phyloP scores from a whole-genome alignment of 2,329 filamentous ascomycete species.

The Apiospora hydei region DNA sequence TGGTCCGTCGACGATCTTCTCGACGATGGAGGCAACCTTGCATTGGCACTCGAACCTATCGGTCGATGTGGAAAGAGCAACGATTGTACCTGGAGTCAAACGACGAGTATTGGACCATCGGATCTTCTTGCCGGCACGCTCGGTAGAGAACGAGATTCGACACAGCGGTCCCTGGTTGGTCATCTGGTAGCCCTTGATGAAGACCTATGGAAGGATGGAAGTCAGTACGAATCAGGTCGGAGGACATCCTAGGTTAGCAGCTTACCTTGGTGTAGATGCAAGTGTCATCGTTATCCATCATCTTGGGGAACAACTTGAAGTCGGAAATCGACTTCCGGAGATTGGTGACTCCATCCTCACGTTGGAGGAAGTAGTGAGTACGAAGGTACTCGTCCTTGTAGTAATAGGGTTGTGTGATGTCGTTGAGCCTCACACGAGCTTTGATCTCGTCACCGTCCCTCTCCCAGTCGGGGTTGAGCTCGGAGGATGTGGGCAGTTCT shows the following conservation, averaged over 20 bases:
- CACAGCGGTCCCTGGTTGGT: conserved; percentile 68
- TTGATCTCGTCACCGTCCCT: conserved; percentile 37
- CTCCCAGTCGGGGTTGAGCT: conserved; percentile 53
- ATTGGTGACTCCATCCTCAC: conserved; percentile 76
- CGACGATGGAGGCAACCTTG: conserved; percentile 75
- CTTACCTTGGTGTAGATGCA: conserved; percentile 75
- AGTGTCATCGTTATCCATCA: conserved; percentile 63
- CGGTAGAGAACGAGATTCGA: conserved; percentile 74
- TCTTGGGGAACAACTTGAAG: conserved; percentile 59
- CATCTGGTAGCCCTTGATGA: conserved; percentile 70
- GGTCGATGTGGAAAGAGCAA: conserved; percentile 57
- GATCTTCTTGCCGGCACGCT: conserved; percentile 70
- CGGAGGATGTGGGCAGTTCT: conserved; percentile 61
- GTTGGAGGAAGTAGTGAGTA: conserved; percentile 76
- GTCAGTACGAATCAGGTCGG: neutral
- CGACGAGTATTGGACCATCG: conserved; percentile 65
- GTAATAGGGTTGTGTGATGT: conserved; percentile 62
- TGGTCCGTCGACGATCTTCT: conserved; percentile 69
- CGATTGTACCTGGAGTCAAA: conserved; percentile 59
- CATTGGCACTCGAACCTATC: conserved; percentile 73
- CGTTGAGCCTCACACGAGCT: conserved; percentile 58
- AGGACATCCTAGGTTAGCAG: too few relatives aligned
- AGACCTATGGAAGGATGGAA: conserved; percentile 57
- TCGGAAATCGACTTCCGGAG: conserved; percentile 71
- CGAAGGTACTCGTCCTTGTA: conserved; percentile 72